Evolutionary conservation across 306 rosid species (phyloP), one percentile per base, ranked within the genome.

Genomic region (Purshia tridentata): DNA sequence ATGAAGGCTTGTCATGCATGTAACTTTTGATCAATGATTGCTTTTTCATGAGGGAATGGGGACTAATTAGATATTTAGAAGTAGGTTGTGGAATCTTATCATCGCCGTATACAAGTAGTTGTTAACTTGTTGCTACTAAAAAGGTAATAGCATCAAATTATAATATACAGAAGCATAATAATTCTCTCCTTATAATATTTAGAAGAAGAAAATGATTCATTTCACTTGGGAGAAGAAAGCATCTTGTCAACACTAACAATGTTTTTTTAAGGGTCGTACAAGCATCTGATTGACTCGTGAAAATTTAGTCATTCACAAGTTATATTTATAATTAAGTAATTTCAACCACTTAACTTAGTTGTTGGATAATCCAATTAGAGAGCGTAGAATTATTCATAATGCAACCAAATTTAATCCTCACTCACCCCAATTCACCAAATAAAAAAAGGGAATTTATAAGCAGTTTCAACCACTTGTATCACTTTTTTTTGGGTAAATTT

Each of bases 211-310:
- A 45, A 54, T 8, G 53, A 41, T 70, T 54, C 64, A 70, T 40
- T 68, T 70, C 65, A 42, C 40, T 40, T 54, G 52, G 73, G 35
- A 40, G 63, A 53, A 70, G 42, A 70, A 54, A 42, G 51, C 74
- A 55, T 41, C 20, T 6, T 9, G 0, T 37, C 12, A 45, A 55
- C 8, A 55, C 37, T 20, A 55, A 55, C 3, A 55, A 19, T 19
- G 37, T 9, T 55, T 20, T 20, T 10, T 20, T 55, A 7, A 51
- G 56, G 56, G 9, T 51, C n/a, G n/a, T 5, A 51, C 56, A 51
- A 52, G 57, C 57, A 52, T 52, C 57, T 18, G 4, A 52, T 16
- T 52, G 61, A 55, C 61, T 20, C 22, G 35, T 55, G 16, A 55
- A 55, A 9, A 20, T 20, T 20, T 37, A 19, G 61, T 20, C 60